Evolutionary conservation across 2,329 filamentous ascomycete species (phyloP), one percentile per base, ranked within the genome.

Genomic region (Paecilomyces dactylethromorphus): DNA sequence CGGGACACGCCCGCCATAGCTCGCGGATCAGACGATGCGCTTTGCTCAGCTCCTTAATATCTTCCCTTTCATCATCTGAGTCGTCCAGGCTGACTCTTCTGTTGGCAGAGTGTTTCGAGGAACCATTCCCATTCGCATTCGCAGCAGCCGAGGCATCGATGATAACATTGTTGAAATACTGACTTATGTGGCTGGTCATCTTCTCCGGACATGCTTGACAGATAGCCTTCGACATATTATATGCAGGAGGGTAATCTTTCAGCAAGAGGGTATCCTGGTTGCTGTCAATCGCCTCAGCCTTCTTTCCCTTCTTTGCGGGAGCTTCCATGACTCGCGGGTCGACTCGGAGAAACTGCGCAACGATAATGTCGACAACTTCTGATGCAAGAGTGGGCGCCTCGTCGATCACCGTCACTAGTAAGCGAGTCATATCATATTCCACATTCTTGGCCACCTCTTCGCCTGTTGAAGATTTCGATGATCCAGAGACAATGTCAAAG

Each of bases 161-260:
- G 59, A 99, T 95, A 56, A 97, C 92, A 58, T 96, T 92, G 74
- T 92, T 96, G 73, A 99, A 99, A 73, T 97, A 99, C 69, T 96
- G 92, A 65, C 91, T 93, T 58, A 97, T 88, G 65, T 95, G 91
- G 62, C 92, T 88, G 1, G 91, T 88, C 93, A 99, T 97, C 75
- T 95, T 95, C 66, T 97, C 93, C 0, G 90, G 86, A 65, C 88
- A 95, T 18, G 84, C 84, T 68, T 92, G 94, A 78, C 94, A 99
- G 52, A 99, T 87, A 2, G 90, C 90, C 75, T 95, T 96, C 22
- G 94, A 93, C 89, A 97, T 96, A 70, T 94, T 89, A 77, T 99
- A 99, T 1, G 94, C 92, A 15, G 92, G 86, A 1, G 94, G 93
- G 58, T 95, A 89, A 62, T 94, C 89, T 69, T 95, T 96, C 56